These are phyloP conservation scores for Globisporangium camurandrum DNA, from an alignment of 352 stramenopile genomes.

Conservation along the genomic window DNA sequence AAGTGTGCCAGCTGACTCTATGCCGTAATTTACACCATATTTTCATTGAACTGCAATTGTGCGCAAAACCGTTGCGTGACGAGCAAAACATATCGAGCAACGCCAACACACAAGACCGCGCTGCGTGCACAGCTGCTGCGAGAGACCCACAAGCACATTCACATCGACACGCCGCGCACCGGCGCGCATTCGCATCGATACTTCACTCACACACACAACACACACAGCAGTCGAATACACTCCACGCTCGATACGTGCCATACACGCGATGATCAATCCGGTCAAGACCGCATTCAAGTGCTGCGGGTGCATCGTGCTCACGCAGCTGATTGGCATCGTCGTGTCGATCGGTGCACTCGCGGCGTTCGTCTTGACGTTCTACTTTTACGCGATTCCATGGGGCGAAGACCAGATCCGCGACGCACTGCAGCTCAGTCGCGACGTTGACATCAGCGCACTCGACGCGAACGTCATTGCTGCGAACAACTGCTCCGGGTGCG, in stretches of 20 bases:
- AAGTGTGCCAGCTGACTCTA: too few species aligned
- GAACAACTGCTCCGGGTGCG: constrained; percentile 80
- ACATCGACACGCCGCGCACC: neutral
- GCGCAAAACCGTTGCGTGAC: too few species aligned
- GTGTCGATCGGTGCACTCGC: constrained; percentile 43
- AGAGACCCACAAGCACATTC: neutral
- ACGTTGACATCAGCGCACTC: constrained; percentile 45
- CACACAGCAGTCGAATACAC: neutral
- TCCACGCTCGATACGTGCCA: neutral
- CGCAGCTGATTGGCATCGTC: constrained; percentile 59
- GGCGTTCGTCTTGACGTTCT: constrained; percentile 52
- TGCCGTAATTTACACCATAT: too few species aligned
- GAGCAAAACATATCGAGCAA: too few species aligned
- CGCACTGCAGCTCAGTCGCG: constrained; percentile 31
- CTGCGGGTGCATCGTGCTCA: constrained; percentile 68
- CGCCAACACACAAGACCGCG: neutral
- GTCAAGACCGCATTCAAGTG: constrained; percentile 42
- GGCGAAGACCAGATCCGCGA: constrained; percentile 64
- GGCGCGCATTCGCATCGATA: too few species aligned
- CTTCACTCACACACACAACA: neutral
- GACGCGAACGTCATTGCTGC: constrained; percentile 35
- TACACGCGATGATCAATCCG: constrained; percentile 13
- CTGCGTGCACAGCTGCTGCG: neutral
- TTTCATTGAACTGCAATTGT: too few species aligned
- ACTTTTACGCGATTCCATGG: constrained; percentile 66